Conservation (phyloP, 2,329 filamentous ascomycete species). For the Fusarium sp. region DNA sequence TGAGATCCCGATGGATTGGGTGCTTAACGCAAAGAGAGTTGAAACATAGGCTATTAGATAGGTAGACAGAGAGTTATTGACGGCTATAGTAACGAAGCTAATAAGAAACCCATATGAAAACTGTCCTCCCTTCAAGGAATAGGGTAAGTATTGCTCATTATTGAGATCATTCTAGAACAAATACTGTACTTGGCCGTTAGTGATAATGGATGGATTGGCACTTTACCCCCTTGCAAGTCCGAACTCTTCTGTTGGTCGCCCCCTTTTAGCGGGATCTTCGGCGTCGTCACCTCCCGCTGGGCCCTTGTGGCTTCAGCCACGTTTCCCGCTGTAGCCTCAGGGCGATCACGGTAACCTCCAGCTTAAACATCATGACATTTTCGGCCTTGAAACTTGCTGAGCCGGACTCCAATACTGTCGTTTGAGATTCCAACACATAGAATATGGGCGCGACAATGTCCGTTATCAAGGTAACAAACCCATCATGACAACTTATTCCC, state of each 20-base stretch:
- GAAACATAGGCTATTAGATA: neutral
- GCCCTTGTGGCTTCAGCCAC: constrained; percentile 33
- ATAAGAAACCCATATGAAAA: neutral
- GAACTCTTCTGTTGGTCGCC: constrained; percentile 16
- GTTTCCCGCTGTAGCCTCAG: constrained; percentile 26
- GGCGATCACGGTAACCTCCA: constrained; percentile 18
- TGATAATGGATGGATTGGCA: constrained; percentile 14
- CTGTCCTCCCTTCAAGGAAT: neutral
- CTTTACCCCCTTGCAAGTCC: constrained; percentile 25
- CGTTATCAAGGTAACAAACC: constrained; percentile 50
- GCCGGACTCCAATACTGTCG: neutral
- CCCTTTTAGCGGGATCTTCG: constrained; percentile 39
- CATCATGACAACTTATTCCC: constrained; percentile 18
- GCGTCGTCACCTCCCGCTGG: constrained; percentile 31
- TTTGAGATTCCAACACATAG: neutral
- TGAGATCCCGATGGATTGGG: neutral
- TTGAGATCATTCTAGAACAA: neutral
- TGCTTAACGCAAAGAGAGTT: neutral
- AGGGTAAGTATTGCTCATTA: neutral
- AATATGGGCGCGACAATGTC: constrained; percentile 51
- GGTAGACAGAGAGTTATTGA: neutral
- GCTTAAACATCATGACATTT: constrained; percentile 21
- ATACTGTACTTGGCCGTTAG: neutral
- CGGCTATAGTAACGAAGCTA: neutral
- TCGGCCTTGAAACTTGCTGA: neutral